Conservation (phyloP, 352 stramenopile genomes). For the Phytopythium mirpurense region DNA sequence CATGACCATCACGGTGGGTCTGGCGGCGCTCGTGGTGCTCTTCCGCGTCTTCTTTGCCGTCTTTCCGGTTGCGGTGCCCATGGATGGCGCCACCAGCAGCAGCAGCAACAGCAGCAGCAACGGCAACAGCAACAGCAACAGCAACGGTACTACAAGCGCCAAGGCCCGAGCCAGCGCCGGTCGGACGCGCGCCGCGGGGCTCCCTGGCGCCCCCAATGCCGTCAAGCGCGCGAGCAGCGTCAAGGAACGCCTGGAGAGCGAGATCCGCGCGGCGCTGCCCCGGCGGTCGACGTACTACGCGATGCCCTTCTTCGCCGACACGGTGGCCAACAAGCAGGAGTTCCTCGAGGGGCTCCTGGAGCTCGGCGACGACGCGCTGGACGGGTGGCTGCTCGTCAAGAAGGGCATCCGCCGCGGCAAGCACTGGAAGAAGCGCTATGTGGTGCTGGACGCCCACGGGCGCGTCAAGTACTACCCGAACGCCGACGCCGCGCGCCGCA, state of each 20-base stretch:
- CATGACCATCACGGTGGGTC: slow-evolving; percentile 56
- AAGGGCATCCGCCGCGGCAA: slow-evolving; percentile 62
- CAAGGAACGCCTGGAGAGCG: slow-evolving; percentile 55
- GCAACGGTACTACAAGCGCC: too few species aligned
- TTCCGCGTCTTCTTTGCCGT: slow-evolving; percentile 55
- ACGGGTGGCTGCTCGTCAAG: slow-evolving; percentile 80
- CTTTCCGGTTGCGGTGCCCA: slow-evolving; percentile 19
- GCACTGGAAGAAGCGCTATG: slow-evolving; percentile 84
- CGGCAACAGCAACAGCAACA: too few species aligned
- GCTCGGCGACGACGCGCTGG: slow-evolving; percentile 58
- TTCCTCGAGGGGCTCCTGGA: slow-evolving; percentile 66
- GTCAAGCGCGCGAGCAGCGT: slow-evolving; percentile 32
- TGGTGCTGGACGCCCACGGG: slow-evolving; percentile 67
- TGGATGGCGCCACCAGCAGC: too few species aligned
- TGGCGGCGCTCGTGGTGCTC: slow-evolving; percentile 61
- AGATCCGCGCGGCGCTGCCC: slow-evolving; percentile 53
- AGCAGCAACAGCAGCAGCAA: too few species aligned
- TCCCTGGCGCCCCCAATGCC: background rate
- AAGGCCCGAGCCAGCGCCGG: background rate
- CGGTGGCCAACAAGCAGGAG: slow-evolving; percentile 66
- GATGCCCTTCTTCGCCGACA: slow-evolving; percentile 74
- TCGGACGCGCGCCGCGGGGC: too few species aligned
- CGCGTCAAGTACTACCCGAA: slow-evolving; percentile 80
- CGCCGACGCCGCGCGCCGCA: slow-evolving; percentile 66
- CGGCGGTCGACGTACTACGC: slow-evolving; percentile 68